A percentile compares a stretch with the other conserved stretches of the same genome.
Conservation (phyloP, 208 protist species). For the Leishmania martiniquensis region DNA sequence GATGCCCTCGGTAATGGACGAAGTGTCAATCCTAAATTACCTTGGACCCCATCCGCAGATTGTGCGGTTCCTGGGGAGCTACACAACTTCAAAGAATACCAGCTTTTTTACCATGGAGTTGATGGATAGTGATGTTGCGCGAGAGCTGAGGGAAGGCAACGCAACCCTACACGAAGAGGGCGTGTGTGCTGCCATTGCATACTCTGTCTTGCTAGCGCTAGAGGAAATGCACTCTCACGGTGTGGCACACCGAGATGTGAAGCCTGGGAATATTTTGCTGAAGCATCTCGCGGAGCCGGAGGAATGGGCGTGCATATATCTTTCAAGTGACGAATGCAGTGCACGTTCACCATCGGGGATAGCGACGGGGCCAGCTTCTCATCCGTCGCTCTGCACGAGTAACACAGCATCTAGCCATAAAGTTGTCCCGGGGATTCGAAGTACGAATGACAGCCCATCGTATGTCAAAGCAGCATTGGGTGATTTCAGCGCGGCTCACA, state of each 20-base stretch:
- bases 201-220: conserved; percentile 57
- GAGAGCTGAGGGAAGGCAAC: conserved; percentile 62
- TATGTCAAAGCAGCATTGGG: conserved; percentile 58
- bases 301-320: conserved; percentile 18
- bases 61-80: conserved; percentile 56
- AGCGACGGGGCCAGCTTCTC: not conserved
- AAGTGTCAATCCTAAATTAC: conserved; percentile 51
- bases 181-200: conserved; percentile 40
- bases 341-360: not conserved
- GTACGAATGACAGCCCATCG: not conserved
- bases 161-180: conserved; percentile 43
- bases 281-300: conserved; percentile 25
- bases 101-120: conserved; percentile 78
- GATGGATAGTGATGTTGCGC: conserved; percentile 79
- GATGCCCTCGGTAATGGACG: conserved; percentile 22
- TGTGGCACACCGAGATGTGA: conserved; percentile 80
- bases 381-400: not conserved
- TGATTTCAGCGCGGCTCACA: conserved; percentile 79
- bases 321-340: not conserved
- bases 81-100: conserved; percentile 40
- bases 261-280: conserved; percentile 85
- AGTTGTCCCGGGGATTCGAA: not conserved
- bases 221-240: conserved; percentile 59
- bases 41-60: conserved; percentile 74
- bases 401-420: not conserved